These are phyloP conservation scores for Aspergillus jensenii DNA, from an alignment of 2,329 filamentous ascomycete genomes.

Conservation along the genomic window DNA sequence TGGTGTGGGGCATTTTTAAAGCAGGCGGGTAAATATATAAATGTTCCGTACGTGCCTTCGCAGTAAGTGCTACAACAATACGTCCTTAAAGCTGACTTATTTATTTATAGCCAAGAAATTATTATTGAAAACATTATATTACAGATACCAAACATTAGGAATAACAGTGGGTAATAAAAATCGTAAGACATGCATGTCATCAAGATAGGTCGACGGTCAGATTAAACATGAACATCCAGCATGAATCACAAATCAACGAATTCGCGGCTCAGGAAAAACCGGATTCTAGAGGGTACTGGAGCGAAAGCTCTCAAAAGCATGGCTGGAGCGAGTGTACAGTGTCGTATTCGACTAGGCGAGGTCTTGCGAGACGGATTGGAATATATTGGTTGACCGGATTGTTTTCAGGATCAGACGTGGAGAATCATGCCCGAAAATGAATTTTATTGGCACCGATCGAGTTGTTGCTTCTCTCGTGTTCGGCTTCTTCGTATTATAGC, in stretches of 20 bases:
- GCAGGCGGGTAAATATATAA: too few relatives aligned
- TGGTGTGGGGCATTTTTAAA: too few relatives aligned
- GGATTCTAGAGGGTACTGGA: constrained; percentile 1
- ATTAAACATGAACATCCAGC: constrained; percentile 1
- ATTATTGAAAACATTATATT: constrained; percentile 16
- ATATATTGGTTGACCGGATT: background rate
- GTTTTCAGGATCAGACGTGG: background rate
- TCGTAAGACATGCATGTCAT: constrained; percentile 5
- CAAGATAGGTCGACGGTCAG: background rate
- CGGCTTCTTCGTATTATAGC: background rate
- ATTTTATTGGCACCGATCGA: background rate
- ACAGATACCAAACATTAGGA: constrained; percentile 12
- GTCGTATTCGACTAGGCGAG: background rate
- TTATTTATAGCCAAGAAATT: background rate
- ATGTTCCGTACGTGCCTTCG: too few relatives aligned
- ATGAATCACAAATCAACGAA: background rate
- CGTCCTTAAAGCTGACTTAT: background rate
- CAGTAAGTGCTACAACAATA: too few relatives aligned
- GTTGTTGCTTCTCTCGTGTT: background rate
- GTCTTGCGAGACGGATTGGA: background rate
- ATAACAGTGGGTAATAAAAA: constrained; percentile 8
- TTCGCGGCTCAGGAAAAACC: background rate
- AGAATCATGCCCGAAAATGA: background rate
- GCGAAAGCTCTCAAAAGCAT: background rate
- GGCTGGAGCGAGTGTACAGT: background rate